Evolutionary conservation across 2,329 filamentous ascomycete species (phyloP).

Genomic region (Chrysosphaeria jannelii): DNA sequence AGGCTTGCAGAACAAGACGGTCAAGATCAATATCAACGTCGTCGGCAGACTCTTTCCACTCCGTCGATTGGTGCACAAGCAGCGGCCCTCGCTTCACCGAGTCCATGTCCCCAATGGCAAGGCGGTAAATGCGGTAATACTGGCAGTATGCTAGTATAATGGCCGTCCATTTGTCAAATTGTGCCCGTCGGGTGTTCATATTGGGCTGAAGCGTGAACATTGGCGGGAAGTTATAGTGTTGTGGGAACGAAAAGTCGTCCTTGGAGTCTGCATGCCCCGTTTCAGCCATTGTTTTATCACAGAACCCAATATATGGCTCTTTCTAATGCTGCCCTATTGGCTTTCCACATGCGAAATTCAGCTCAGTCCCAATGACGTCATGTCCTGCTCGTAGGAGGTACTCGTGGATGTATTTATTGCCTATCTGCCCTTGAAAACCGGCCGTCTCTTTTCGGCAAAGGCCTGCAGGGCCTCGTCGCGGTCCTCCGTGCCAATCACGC

Average conservation of each 20-base stretch:
- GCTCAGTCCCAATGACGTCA: too few species aligned
- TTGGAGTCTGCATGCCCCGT: too few species aligned
- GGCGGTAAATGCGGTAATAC: slow-evolving; percentile 43
- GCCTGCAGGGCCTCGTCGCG: slow-evolving; percentile 64
- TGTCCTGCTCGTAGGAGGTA: background rate
- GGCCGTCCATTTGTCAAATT: slow-evolving; percentile 60
- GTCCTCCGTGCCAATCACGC: slow-evolving; percentile 61
- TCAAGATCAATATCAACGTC: slow-evolving; percentile 1
- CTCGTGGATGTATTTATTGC: too few species aligned
- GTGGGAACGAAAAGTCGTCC: slow-evolving; percentile 24
- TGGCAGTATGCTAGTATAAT: slow-evolving; percentile 65
- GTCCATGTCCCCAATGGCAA: slow-evolving; percentile 26
- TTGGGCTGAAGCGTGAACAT: slow-evolving; percentile 67
- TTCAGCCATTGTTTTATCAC: too few species aligned
- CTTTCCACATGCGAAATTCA: too few species aligned
- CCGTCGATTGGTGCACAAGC: slow-evolving; percentile 12
- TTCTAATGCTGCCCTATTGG: too few species aligned
- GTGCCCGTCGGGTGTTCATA: slow-evolving; percentile 38
- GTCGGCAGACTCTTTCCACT: background rate
- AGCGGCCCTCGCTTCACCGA: slow-evolving; percentile 7
- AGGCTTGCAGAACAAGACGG: slow-evolving; percentile 1
- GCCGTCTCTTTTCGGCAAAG: slow-evolving; percentile 36
- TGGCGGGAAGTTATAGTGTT: slow-evolving; percentile 46
- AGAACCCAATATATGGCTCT: too few species aligned
- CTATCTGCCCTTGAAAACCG: slow-evolving; percentile 23